These are phyloP conservation scores for Silybum marianum DNA, from an alignment of 129 eudicot species.

Conservation along the genomic window DNA sequence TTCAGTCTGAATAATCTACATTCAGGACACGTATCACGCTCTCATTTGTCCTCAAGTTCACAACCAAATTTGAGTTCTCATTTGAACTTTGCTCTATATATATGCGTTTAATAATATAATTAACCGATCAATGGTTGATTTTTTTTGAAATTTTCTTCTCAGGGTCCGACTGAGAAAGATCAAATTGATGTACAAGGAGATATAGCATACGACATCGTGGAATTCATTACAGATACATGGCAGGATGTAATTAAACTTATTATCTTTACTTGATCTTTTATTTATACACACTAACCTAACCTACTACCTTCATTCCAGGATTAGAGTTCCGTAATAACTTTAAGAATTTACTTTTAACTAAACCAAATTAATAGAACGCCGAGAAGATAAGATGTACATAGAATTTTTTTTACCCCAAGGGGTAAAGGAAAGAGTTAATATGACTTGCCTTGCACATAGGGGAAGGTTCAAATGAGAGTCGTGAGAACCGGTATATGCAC, in stretches of 20 bases:
- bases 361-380: neutral
- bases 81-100: too few species aligned
- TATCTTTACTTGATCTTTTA: neutral
- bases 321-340: neutral
- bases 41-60: too few species aligned
- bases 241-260: constrained; percentile 59
- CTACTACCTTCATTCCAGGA: neutral
- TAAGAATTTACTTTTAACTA: neutral
- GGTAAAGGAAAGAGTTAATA: neutral
- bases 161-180: constrained; percentile 99
- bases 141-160: constrained; percentile 17
- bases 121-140: neutral
- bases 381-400: too few species aligned
- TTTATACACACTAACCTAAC: neutral
- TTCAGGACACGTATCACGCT: too few species aligned
- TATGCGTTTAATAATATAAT: neutral
- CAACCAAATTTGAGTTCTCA: too few species aligned
- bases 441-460: neutral
- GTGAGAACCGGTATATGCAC: too few species aligned
- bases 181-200: constrained; percentile 99
- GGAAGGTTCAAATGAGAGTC: too few species aligned
- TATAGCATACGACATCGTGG: constrained; percentile 89
- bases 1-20: too few species aligned
- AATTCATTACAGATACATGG: constrained; percentile 94
- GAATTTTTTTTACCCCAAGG: neutral